Base-by-base conservation (phyloP, 768 basidiomycete species). In the Pisolithus marmoratus region DNA sequence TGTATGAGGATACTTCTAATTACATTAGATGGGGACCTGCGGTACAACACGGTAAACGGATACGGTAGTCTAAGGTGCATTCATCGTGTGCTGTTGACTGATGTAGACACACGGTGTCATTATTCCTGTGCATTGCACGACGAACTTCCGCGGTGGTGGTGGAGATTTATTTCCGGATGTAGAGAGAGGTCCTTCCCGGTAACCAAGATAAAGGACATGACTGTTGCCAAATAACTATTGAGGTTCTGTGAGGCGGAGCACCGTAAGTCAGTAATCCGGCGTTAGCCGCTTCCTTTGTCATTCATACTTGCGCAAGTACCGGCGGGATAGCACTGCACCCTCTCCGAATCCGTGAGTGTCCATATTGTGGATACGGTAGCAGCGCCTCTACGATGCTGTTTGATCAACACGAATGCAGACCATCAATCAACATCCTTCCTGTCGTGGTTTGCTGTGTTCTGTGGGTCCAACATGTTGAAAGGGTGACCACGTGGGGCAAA, bases 21-120 rank as follows among this genome's bases (percentile, higher is more conserved):
- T 49, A 43, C 41, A 24, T 23, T 51, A 89, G 88, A 41, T 84
- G 85, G 75, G 88, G 88, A 1, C 86, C 88, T 2, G 74, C 79
- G 36, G 80, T 87, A 8, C 87, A 89, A 61, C 74, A 83, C 49
- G 87, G 87, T 41, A 87, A 86, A 59, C 74, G 82, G 43, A 83
- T 87, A 69, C 83, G 86, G 48, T 88, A 85, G 44, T 76, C 79
- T 50, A 72, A 81, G 55, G 63, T 53, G 66, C 51, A 57, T 60
- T 38, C n/a, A 23, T 17, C 27, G n/a, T 12, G 34, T 34, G 14
- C 14, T 5, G 34, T 34, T 5, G 34, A 27, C 19, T 27, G 51
- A 41, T 17, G 19, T 42, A 44, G 40, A 29, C 29, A 29, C 29
- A 11, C 29, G 29, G 29, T 11, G 11, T 29, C 8, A 29, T 9